Evolutionary conservation across 768 basidiomycete genomes (phyloP), one percentile per base, ranked within the genome.

Genomic region (Tulasnella sp.): DNA sequence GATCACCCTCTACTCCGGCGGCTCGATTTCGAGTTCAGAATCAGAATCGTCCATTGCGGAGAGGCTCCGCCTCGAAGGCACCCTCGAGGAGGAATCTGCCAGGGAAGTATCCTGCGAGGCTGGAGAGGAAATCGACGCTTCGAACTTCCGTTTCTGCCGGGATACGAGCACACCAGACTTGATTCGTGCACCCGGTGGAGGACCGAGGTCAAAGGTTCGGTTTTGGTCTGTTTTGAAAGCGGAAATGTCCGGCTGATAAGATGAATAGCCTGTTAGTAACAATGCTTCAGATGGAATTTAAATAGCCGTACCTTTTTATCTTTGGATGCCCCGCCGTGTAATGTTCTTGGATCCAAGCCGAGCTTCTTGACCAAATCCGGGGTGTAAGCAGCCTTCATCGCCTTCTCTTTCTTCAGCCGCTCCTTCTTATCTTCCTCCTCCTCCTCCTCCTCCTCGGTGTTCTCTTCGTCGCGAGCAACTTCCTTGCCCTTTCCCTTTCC

Each of bases 311-410:
- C 83, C 26, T 84, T 78, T 12, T 80, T 81, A 9, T 79, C 76
- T 63, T 84, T 81, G 40, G 81, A 81, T 29, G 66, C 77, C 69
- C 75, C 75, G 72, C 81, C 82, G 44, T 81, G 80, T 44, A 82
- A 88, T 8, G 59, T 82, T 77, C 87, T 86, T 32, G 92, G 92
- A 79, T 94, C 90, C 73, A 94, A 94, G 1, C 92, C 92, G 3
- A 94, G 82, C 5, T 85, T 82, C 77, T 88, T 88, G 77, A 94
- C 86, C 29, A 90, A 79, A 66, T 82, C 82, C 0, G 89, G 63
- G 14, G 35, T 87, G 42, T 88, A 88, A 78, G 89, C 94, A 1
- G 86, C 84, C 62, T 79, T 81, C 77, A 26, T 35, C 63, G 29
- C 22, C 84, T 86, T 65, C 75, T 37, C 79, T 52, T 41, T 59